Evolutionary conservation across 1,139 yeast genomes (phyloP).

Genomic region (Pichia sp.): DNA sequence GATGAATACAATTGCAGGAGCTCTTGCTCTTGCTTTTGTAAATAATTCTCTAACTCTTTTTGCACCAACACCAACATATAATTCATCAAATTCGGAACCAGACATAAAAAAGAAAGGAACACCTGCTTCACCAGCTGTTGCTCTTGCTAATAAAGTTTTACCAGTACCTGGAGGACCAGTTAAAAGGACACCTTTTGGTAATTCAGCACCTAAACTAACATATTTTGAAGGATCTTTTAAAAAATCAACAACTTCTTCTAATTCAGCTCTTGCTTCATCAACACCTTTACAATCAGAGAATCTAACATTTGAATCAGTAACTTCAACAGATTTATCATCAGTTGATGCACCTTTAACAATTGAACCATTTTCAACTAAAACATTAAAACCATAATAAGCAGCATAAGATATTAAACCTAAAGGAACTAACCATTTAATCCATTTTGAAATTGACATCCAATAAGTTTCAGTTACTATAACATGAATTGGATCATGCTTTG

Average conservation of each 20-base stretch:
- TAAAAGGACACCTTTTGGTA: constrained; percentile 92
- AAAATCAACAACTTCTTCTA: constrained; percentile 95
- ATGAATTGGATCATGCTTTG: constrained; percentile 67
- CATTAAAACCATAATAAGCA: constrained; percentile 67
- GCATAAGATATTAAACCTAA: constrained; percentile 70
- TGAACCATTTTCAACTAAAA: constrained; percentile 79
- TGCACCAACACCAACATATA: constrained; percentile 98
- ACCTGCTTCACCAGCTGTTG: constrained; percentile 99
- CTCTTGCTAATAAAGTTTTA: constrained; percentile 92
- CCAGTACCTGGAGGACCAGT: constrained; percentile 99
- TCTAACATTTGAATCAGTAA: constrained; percentile 77
- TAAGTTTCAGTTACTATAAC: constrained; percentile 85
- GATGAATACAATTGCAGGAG: constrained; percentile 95
- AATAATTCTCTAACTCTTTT: constrained; percentile 93
- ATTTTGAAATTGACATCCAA: constrained; percentile 68
- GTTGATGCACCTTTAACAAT: constrained; percentile 72
- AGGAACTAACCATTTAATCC: constrained; percentile 88
- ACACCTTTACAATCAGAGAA: constrained; percentile 96
- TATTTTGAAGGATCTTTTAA: constrained; percentile 93
- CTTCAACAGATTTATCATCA: constrained; percentile 74
- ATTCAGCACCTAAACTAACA: constrained; percentile 93
- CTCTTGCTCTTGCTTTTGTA: constrained; percentile 85
- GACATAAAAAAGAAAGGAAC: constrained; percentile 98
- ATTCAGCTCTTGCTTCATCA: constrained; percentile 96
- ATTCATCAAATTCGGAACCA: constrained; percentile 96